Base-by-base conservation (phyloP, 108 stramenopile species). In the Cylindrotheca fusiformis region DNA sequence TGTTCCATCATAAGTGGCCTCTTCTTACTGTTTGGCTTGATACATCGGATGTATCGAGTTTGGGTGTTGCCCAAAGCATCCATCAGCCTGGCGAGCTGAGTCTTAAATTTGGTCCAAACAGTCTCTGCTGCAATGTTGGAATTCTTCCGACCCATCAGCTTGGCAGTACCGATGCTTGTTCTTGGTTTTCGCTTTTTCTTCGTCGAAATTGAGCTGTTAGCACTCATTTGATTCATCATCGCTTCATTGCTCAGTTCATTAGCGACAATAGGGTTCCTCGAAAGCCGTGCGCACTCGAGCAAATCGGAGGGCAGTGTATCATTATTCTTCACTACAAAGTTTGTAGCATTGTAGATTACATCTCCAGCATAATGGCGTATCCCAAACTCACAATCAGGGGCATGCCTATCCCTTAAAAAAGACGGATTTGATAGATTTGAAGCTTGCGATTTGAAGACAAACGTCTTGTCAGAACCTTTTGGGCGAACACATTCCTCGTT, bases 401-500 rank as follows among this genome's bases (percentile, higher is more conserved):
- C 86, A 41, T 79, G 71, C 30, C 71, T 75, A 24, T 85, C 80
- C 32, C 78, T 69, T 46, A 83, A 67, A 25, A 90, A 71, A 20
- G 75, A 67, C 23, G 63, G 67, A n/a, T 80, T 80, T 48, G 85
- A 76, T 33, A 76, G 84, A 68, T 91, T 90, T 56, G 82, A 74
- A 5, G 84, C 73, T 52, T 71, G 63, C 8, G 83, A 68, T 65
- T 95, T 95, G 75, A 74, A 83, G 18, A 95, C 94, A 69, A 95
- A 95, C 18, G 76, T 73, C 48, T 75, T 77, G 71, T 97, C 98
- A 41, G 68, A 81, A 21, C 97, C 97, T 36, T 84, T 90, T 18
- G 90, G 90, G 25, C 88, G 83, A 32, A 97, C 80, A 71, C 97
- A 98, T 65, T 98, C 97, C 65, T 98, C 99, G 67, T 98, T 98